Base-by-base conservation (phyloP, 2,329 filamentous ascomycete species). In the Xylaria hypoxylon region DNA sequence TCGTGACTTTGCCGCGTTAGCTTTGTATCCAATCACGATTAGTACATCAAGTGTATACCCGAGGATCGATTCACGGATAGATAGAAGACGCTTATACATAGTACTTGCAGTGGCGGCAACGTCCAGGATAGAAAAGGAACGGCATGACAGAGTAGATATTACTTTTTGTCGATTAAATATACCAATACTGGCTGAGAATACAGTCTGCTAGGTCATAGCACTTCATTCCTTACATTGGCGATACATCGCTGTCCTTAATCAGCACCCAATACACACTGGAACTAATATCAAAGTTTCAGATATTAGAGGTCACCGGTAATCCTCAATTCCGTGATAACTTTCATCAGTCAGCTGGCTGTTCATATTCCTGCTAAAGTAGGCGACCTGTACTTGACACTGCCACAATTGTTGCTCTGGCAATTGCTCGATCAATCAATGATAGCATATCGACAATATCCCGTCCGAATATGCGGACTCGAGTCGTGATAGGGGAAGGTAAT, bases 21-120 rank as follows among this genome's bases (percentile, higher is more conserved):
- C 26, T 38, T 38, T 7, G n/a, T 42, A n/a, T 7, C 5, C 2
- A 13, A 38, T 5, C 28, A 44, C 11, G 17, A 5, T 38, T 31
- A 31, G 28, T 38, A 24, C 3, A 24, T 26, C 13, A 5, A 19
- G 8, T 38, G 17, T 58, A 47, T 56, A 33, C 11, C 15, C 13
- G 6, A 6, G 15, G 15, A 15, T 45, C 10, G 28, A 45, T 55
- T 26, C 8, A 33, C 33, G 11, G 44, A 44, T 40, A 15, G 44
- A 44, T 51, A 45, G 13, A 52, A 13, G n/a, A 17, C 24, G 24
- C 24, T 24, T 19, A 45, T n/a, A 35, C 28, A 22, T 22, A 22
- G 28, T 35, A 50, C 28, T 45, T 28, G 15, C 5, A 35, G n/a
- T 5, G 44, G 57, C 50, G 26, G 57, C 44, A 51, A 56, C 48